Conservation (phyloP, 225 moss, liverwort and hornwort genomes). For the Physcomitrium patens region DNA sequence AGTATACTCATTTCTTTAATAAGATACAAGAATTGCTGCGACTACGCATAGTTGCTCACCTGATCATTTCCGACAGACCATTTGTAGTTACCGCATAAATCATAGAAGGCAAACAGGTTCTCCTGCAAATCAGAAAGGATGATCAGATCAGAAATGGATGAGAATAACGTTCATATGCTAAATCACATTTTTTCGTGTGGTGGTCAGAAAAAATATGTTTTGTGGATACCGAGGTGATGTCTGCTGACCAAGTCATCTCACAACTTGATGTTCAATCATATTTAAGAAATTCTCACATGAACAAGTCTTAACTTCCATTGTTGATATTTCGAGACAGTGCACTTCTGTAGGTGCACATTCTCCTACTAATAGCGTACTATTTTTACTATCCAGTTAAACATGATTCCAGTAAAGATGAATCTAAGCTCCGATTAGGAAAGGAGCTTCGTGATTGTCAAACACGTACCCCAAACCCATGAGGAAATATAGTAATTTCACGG, state of each 20-base stretch:
- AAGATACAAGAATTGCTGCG: slow-evolving; percentile 18
- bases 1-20: slow-evolving; percentile 15
- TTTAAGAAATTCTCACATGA: slow-evolving; percentile 6
- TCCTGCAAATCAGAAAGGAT: slow-evolving; percentile 49
- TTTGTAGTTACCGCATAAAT: slow-evolving; percentile 84
- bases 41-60: slow-evolving; percentile 41
- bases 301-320: not conserved
- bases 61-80: slow-evolving; percentile 83
- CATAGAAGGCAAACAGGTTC: slow-evolving; percentile 79
- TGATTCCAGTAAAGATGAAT: not conserved
- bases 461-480: slow-evolving; percentile 75
- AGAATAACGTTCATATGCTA: not conserved
- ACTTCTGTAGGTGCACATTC: not conserved
- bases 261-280: not conserved
- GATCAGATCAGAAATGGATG: slow-evolving; percentile 20
- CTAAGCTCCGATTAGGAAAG: not conserved
- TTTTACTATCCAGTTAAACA: slow-evolving; percentile 12
- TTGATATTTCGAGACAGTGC: too few relatives aligned
- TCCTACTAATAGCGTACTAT: not conserved
- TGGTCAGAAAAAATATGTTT: not conserved
- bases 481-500: slow-evolving; percentile 88
- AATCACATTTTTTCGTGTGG: not conserved
- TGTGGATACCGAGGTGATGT: not conserved
- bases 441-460: slow-evolving; percentile 8
- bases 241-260: slow-evolving; percentile 17